A percentile compares a stretch with the other conserved stretches of the same genome.
These are phyloP conservation scores for Diospyros kaki DNA, from an alignment of 148 eudicot species.

Conservation along the genomic window DNA sequence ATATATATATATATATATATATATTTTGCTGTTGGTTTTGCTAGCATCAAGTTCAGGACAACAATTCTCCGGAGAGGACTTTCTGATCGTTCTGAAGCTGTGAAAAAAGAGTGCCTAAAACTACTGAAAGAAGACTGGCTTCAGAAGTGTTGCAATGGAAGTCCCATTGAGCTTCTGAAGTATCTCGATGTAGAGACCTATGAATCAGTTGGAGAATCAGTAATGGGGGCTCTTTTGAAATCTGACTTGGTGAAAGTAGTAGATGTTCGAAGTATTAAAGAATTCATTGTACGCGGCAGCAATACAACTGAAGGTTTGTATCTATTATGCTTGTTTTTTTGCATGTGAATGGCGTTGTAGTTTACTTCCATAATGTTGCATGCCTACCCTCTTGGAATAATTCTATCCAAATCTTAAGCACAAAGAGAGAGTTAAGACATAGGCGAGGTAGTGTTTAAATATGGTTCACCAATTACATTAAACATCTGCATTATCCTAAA, in stretches of 20 bases:
- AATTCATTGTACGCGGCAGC: slow-evolving; percentile 30
- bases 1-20: background rate
- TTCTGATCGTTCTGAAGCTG: slow-evolving; percentile 82
- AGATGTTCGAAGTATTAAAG: slow-evolving; percentile 49
- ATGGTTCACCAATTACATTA: background rate
- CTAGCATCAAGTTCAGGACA: slow-evolving; percentile 88
- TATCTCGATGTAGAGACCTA: slow-evolving; percentile 97
- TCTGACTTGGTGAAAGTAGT: slow-evolving; percentile 59
- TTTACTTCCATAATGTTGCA: background rate
- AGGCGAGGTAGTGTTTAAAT: background rate
- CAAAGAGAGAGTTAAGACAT: background rate
- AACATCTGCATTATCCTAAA: too few relatives aligned
- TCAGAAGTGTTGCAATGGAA: slow-evolving; percentile 69
- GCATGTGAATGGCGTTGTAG: background rate
- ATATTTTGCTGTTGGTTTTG: background rate
- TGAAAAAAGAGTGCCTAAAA: slow-evolving; percentile 75
- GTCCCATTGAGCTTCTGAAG: slow-evolving; percentile 76
- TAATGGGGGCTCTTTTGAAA: slow-evolving; percentile 63
- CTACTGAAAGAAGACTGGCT: slow-evolving; percentile 94
- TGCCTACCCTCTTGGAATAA: background rate
- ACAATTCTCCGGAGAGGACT: slow-evolving; percentile 88
- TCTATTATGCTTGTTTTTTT: slow-evolving; percentile 7
- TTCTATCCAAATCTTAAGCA: background rate
- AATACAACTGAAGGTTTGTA: slow-evolving; percentile 56
- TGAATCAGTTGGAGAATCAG: slow-evolving; percentile 78